These are phyloP conservation scores for Candida ulmi DNA, from an alignment of 805 yeast genomes.

Conservation along the genomic window DNA sequence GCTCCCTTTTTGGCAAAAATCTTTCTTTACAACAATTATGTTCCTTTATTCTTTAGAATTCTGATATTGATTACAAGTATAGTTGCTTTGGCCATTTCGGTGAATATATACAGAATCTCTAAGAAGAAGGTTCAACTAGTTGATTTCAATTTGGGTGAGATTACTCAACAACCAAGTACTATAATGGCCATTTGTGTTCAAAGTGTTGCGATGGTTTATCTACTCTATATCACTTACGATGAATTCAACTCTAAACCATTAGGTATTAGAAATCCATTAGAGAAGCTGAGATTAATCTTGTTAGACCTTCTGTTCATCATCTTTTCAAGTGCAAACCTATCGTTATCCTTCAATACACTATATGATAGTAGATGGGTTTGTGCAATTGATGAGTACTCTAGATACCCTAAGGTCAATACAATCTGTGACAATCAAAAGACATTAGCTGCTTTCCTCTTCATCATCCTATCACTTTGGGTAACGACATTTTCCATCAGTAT, in stretches of 20 bases:
- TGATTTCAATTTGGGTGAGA: slow-evolving; percentile 17
- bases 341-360: slow-evolving; percentile 79
- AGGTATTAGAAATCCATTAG: slow-evolving; percentile 81
- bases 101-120: slow-evolving; percentile 44
- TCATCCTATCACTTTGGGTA: slow-evolving; percentile 78
- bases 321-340: slow-evolving; percentile 80
- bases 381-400: slow-evolving; percentile 15
- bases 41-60: slow-evolving; percentile 71
- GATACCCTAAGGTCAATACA: slow-evolving; percentile 33
- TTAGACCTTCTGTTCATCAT: slow-evolving; percentile 84
- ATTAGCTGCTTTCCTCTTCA: slow-evolving; percentile 70
- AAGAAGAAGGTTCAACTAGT: slow-evolving; percentile 16
- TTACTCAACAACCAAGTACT: slow-evolving; percentile 81
- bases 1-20: slow-evolving; percentile 54
- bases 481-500: slow-evolving; percentile 79
- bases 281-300: slow-evolving; percentile 75
- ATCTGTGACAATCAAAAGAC: slow-evolving; percentile 79
- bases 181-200: slow-evolving; percentile 90
- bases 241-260: slow-evolving; percentile 90
- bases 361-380: slow-evolving; percentile 85
- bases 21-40: slow-evolving; percentile 68
- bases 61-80: slow-evolving; percentile 53
- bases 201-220: slow-evolving; percentile 68
- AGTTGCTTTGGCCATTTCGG: slow-evolving; percentile 69
- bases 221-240: slow-evolving; percentile 79